Percentiles rank a stretch among this genome's conserved stretches.
Conservation (phyloP, 2,329 filamentous ascomycete genomes). For the Pseudogymnoascus sp. region DNA sequence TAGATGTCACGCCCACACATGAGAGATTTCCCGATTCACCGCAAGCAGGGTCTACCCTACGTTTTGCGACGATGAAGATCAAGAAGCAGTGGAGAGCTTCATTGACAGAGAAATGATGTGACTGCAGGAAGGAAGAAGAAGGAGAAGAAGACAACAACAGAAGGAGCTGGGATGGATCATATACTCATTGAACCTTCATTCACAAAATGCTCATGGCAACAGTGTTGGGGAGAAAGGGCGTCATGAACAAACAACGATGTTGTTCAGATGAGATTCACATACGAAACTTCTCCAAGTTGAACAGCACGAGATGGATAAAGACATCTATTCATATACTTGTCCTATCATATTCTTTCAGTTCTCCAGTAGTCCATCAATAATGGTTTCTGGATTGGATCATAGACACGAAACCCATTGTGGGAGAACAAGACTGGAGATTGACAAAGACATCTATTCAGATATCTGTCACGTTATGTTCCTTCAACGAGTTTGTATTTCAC, state of each 20-base stretch:
- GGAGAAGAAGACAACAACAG: neutral
- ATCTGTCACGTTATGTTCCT: neutral
- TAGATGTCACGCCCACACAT: neutral
- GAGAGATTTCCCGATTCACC: neutral
- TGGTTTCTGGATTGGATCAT: neutral
- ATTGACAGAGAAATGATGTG: neutral
- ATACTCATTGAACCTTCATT: neutral
- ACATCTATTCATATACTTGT: neutral
- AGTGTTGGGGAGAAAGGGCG: neutral
- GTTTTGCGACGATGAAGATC: neutral
- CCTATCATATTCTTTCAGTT: neutral
- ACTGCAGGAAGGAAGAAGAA: neutral
- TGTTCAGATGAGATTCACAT: conserved; percentile 8
- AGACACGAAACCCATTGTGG: neutral
- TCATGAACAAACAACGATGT: neutral
- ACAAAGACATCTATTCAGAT: neutral
- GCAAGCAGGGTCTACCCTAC: neutral
- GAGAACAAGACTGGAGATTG: neutral
- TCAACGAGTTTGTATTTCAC: neutral
- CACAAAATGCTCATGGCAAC: neutral
- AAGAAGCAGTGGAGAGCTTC: neutral
- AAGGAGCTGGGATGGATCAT: neutral
- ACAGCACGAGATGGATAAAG: neutral
- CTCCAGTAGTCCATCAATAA: neutral
- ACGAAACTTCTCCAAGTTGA: neutral